Evolutionary conservation across 306 rosid genomes (phyloP).

Genomic region (Acmispon strigosus): DNA sequence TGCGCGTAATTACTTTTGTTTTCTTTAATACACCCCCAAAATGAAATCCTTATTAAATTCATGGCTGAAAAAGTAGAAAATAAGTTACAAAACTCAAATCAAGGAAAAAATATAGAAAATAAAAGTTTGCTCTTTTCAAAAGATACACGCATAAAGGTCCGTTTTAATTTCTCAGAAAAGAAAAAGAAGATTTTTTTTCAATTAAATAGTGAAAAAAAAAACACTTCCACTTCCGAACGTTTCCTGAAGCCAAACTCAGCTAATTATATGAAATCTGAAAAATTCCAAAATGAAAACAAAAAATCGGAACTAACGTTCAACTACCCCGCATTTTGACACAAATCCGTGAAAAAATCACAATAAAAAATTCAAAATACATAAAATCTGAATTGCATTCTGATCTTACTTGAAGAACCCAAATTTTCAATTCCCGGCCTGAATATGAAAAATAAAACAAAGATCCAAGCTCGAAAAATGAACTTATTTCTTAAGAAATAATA

Average conservation of each 20-base stretch:
- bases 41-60: too few species aligned
- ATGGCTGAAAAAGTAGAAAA: too few species aligned
- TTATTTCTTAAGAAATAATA: too few species aligned
- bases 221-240: background rate
- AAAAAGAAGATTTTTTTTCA: background rate
- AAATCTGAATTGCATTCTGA: background rate
- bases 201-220: background rate
- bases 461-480: background rate
- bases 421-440: background rate
- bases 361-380: background rate
- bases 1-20: too few species aligned
- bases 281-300: background rate
- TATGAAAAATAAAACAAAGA: background rate
- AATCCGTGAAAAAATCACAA: background rate
- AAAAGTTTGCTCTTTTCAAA: background rate
- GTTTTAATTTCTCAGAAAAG: background rate
- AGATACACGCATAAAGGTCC: slow-evolving; percentile 1
- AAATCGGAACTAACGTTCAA: background rate
- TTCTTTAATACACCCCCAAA: too few species aligned
- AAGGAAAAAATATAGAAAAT: background rate
- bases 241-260: background rate
- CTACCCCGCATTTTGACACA: background rate
- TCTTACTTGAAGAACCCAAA: background rate
- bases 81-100: background rate
- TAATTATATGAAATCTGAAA: background rate